These are phyloP conservation scores for Stemphylium lycopersici DNA, from an alignment of 2,329 filamentous ascomycete genomes.

Conservation along the genomic window DNA sequence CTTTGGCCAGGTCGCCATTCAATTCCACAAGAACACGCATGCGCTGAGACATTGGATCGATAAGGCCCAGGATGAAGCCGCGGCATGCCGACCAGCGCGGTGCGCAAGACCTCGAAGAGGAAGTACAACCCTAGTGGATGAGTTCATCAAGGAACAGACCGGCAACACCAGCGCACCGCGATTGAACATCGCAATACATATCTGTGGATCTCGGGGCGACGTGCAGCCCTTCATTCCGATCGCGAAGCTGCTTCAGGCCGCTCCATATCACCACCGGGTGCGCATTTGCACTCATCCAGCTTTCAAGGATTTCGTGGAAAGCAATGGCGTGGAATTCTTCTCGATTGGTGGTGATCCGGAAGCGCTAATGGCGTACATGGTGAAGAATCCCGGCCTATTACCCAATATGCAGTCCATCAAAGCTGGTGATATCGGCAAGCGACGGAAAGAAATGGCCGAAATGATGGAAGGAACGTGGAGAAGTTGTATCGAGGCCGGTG, in stretches of 20 bases:
- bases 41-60: constrained; percentile 25
- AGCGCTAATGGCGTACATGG: constrained; percentile 60
- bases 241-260: constrained; percentile 55
- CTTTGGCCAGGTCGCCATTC: constrained; percentile 23
- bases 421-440: constrained; percentile 44
- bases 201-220: constrained; percentile 61
- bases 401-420: constrained; percentile 36
- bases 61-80: constrained; percentile 8
- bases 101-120: not conserved
- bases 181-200: constrained; percentile 62
- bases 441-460: constrained; percentile 35
- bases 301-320: constrained; percentile 26
- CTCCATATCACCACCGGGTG: constrained; percentile 33
- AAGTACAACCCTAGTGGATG: not conserved
- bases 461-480: constrained; percentile 44
- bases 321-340: constrained; percentile 46
- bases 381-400: constrained; percentile 54
- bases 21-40: constrained; percentile 25
- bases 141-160: not conserved
- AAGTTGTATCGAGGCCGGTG: constrained; percentile 48
- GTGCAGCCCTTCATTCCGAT: constrained; percentile 67
- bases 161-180: constrained; percentile 9
- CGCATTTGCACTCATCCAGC: constrained; percentile 38
- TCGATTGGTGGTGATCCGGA: constrained; percentile 44
- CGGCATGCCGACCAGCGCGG: too few species aligned